These are phyloP conservation scores for Leucogyrophana mollusca DNA, from an alignment of 768 basidiomycete genomes.

Conservation along the genomic window DNA sequence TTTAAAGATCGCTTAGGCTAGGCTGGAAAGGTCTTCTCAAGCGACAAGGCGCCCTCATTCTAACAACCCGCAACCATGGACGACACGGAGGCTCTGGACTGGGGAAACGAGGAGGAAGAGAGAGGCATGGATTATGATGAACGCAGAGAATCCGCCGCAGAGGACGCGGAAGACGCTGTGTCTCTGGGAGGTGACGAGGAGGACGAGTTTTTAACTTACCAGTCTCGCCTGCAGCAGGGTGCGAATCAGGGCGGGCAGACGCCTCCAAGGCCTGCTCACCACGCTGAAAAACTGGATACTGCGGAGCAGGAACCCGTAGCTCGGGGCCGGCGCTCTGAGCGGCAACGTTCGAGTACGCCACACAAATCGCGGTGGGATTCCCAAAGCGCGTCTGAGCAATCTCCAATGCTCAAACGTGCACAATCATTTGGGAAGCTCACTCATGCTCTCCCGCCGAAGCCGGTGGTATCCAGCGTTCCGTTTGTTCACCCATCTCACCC, in stretches of 20 bases:
- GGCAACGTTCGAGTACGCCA: conserved; percentile 9
- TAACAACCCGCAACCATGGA: conserved; percentile 46
- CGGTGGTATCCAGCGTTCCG: conserved; percentile 48
- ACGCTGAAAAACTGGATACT: conserved; percentile 13
- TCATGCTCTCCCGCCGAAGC: conserved; percentile 72
- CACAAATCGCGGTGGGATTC: conserved; percentile 7
- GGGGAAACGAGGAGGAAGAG: conserved; percentile 56
- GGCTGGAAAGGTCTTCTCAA: not conserved
- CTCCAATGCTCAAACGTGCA: conserved; percentile 21
- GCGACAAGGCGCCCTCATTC: conserved; percentile 6
- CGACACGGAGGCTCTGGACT: conserved; percentile 70
- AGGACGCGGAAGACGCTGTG: conserved; percentile 60
- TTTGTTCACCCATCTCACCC: conserved; percentile 56
- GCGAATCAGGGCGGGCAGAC: conserved; percentile 11
- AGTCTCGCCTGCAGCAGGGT: conserved; percentile 33
- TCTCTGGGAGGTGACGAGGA: conserved; percentile 76
- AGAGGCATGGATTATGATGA: conserved; percentile 44
- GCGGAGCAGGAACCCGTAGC: conserved; percentile 2
- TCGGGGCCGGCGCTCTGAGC: conserved; percentile 4
- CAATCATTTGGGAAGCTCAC: conserved; percentile 41
- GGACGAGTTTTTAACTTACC: conserved; percentile 52
- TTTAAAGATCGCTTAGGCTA: conserved; percentile 2
- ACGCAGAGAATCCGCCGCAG: conserved; percentile 23
- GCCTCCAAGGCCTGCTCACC: conserved; percentile 15
- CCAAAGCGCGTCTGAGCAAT: conserved; percentile 17